Percentiles rank a stretch among this genome's conserved stretches.
phyloP scores from a whole-genome alignment of 2,329 filamentous ascomycete genomes.

The Microsporum ferrugineum region DNA sequence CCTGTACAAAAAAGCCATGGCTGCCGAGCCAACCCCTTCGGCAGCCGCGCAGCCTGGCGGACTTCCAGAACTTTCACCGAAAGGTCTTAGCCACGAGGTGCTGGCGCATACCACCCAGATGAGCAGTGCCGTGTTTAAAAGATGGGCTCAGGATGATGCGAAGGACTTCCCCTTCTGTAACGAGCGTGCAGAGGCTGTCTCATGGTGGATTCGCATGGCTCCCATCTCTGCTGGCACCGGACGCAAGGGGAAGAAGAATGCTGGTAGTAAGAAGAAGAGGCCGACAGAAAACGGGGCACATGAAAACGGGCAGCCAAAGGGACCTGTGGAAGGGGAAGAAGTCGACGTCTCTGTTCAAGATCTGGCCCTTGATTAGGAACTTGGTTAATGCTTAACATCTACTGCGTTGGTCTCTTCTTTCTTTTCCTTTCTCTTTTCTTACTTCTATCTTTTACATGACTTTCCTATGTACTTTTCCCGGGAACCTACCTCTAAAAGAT shows the following conservation, averaged over 20 bases:
- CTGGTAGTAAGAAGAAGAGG: constrained; percentile 6
- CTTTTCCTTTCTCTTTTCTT: neutral
- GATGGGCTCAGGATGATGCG: constrained; percentile 54
- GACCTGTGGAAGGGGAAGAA: neutral
- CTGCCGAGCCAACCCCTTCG: constrained; percentile 39
- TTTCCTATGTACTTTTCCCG: neutral
- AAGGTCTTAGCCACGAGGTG: constrained; percentile 56
- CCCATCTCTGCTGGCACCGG: constrained; percentile 25
- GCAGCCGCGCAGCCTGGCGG: constrained; percentile 50
- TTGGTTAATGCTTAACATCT: neutral
- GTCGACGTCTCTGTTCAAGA: neutral
- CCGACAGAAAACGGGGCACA: neutral
- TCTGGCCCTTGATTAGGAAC: neutral
- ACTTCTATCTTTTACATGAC: neutral
- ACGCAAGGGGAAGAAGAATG: constrained; percentile 11
- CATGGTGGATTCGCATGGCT: constrained; percentile 56
- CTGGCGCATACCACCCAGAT: constrained; percentile 39
- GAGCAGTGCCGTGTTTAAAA: constrained; percentile 31
- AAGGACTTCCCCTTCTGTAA: constrained; percentile 60
- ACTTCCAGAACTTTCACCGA: constrained; percentile 57
- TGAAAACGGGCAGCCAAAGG: neutral
- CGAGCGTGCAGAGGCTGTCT: constrained; percentile 56
- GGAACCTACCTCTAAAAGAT: neutral
- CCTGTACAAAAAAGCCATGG: constrained; percentile 30
- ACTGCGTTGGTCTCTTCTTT: neutral